These are phyloP conservation scores for Cytospora piceicola DNA, from an alignment of 2,329 filamentous ascomycete species.

Conservation along the genomic window DNA sequence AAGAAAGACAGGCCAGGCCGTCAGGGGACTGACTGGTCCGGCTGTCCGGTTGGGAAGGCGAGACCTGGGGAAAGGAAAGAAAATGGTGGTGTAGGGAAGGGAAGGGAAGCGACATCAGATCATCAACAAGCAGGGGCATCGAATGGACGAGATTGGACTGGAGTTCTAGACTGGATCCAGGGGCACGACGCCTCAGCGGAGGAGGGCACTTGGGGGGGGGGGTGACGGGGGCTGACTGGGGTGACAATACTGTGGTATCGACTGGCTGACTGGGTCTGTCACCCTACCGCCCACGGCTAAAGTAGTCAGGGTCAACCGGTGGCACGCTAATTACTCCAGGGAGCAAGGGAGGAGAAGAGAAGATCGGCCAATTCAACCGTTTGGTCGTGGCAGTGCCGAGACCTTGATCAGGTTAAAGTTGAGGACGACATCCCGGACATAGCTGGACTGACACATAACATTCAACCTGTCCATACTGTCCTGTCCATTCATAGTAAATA, in stretches of 20 bases:
- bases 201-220: too few species aligned
- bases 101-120: too few species aligned
- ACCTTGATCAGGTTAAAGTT: constrained; percentile 7
- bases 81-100: too few species aligned
- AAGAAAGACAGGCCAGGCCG: too few species aligned
- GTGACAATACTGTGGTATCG: too few species aligned
- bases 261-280: constrained; percentile 7
- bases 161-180: constrained; percentile 4
- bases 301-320: too few species aligned
- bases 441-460: neutral
- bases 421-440: constrained; percentile 8
- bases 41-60: too few species aligned
- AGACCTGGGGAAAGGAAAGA: too few species aligned
- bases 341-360: neutral
- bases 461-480: constrained; percentile 9
- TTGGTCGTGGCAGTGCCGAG: constrained; percentile 21
- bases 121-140: constrained; percentile 6
- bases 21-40: too few species aligned
- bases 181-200: neutral
- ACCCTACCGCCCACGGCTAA: constrained; percentile 2
- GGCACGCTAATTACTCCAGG: constrained; percentile 17
- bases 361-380: constrained; percentile 23
- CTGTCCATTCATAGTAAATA: constrained; percentile 5
- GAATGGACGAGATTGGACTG: constrained; percentile 20
- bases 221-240: too few species aligned